Percentiles rank a stretch among this genome's conserved stretches.
These are phyloP conservation scores for Helminthosporium solani DNA, from an alignment of 2,329 filamentous ascomycete species.

Conservation along the genomic window DNA sequence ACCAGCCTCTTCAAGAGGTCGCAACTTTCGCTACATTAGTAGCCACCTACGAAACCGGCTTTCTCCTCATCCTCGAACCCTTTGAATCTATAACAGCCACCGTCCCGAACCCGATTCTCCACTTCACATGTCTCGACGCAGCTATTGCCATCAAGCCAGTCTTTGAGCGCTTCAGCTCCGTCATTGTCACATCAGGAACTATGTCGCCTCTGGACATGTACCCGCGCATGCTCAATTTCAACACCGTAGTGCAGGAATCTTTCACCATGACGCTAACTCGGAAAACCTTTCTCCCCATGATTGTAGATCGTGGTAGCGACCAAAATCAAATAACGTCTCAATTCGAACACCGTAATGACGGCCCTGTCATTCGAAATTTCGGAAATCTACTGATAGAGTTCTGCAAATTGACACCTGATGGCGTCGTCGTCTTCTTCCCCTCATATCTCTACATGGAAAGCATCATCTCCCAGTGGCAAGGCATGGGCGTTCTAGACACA, in stretches of 20 bases:
- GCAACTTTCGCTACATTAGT: slow-evolving; percentile 96
- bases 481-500: slow-evolving; percentile 94
- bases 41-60: slow-evolving; percentile 95
- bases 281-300: slow-evolving; percentile 95
- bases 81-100: slow-evolving; percentile 95
- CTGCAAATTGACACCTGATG: slow-evolving; percentile 91
- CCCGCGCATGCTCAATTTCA: slow-evolving; percentile 95
- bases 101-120: slow-evolving; percentile 93
- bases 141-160: slow-evolving; percentile 98
- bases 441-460: slow-evolving; percentile 99
- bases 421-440: slow-evolving; percentile 98
- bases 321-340: slow-evolving; percentile 90
- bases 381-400: slow-evolving; percentile 93
- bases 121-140: slow-evolving; percentile 94
- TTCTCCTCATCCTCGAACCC: slow-evolving; percentile 93
- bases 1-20: slow-evolving; percentile 93
- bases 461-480: slow-evolving; percentile 99
- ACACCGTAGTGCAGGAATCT: slow-evolving; percentile 90
- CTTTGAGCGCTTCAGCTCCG: slow-evolving; percentile 94
- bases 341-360: slow-evolving; percentile 94
- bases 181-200: slow-evolving; percentile 97
- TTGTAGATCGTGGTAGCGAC: slow-evolving; percentile 91
- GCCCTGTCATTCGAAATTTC: slow-evolving; percentile 95
- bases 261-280: slow-evolving; percentile 96
- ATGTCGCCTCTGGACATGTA: slow-evolving; percentile 98